Base-by-base conservation (phyloP, 345 rosid species). In the Populus davidiana region DNA sequence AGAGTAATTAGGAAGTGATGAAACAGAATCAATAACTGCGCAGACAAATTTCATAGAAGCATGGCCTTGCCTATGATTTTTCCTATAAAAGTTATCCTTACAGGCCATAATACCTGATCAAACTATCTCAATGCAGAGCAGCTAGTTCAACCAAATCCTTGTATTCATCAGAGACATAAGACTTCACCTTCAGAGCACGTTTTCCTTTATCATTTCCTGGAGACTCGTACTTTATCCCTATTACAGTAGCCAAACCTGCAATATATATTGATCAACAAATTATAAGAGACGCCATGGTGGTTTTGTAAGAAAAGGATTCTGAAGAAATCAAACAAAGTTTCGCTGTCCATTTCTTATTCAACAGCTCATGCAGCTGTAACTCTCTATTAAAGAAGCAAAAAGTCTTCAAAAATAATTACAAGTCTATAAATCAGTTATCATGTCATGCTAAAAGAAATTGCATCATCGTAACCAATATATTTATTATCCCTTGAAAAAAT, bases 221-320 rank as follows among this genome's bases (percentile, higher is more conserved):
- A 36, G 97, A 87, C 66, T 67, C 90, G 27, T 83, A 91, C 84
- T 93, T 93, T 78, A 91, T 83, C 50, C 98, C 98, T 50, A 94
- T 93, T 29, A 94, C 88, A 16, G 98, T 91, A 7, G 97, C 71
- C 88, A 94, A 82, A 85, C 94, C 98, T 94, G 83, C 68, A 78
- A 59, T 21, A 71, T 2, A 62, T 5, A 77, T 67, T 63, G 49
- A 73, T 4, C 61, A 62, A 12, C 8, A 27, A 31, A 27, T 75
- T 16, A 17, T 13, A 2, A 59, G 25, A n/a, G 21, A 9, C 23
- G 2, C 29, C 25, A 35, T 3, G 2, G 50, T 70, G 13, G 38
- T 17, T n/a, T n/a, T n/a, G n/a, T n/a, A n/a, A n/a, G n/a, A n/a
- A n/a, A n/a, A n/a, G n/a, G n/a, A 21, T 21, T 49, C 5, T 67